Conservation (phyloP, 805 yeast genomes). For the Zygosaccharomyces kombuchaensis region DNA sequence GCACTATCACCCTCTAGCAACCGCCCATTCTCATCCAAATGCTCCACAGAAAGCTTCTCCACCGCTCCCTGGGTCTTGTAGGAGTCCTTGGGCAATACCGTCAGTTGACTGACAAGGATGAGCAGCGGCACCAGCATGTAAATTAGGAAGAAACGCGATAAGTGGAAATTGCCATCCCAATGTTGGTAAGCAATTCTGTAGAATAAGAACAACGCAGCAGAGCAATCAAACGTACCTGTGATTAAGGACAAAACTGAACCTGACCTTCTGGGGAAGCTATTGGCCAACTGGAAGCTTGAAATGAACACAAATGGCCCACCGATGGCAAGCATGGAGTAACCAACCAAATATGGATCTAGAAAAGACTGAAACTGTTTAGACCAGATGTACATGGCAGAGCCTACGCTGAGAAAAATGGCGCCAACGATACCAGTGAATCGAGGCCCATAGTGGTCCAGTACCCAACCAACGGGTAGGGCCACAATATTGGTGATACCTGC, state of each 20-base stretch:
- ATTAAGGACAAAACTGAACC: conserved; percentile 77
- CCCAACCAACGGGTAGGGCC: conserved; percentile 76
- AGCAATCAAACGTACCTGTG: conserved; percentile 92
- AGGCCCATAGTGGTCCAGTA: conserved; percentile 79
- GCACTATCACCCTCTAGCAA: conserved; percentile 39
- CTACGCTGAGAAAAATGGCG: conserved; percentile 51
- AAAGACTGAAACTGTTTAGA: conserved; percentile 17
- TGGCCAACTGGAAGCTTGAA: conserved; percentile 84
- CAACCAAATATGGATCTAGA: conserved; percentile 63
- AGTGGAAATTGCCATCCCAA: conserved; percentile 25
- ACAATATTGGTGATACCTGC: conserved; percentile 82
- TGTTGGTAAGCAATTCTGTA: conserved; percentile 64
- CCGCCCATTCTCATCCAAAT: conserved; percentile 65
- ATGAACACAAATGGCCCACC: conserved; percentile 95
- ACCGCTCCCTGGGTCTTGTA: conserved; percentile 68
- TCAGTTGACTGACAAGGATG: conserved; percentile 65
- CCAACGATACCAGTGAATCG: conserved; percentile 74
- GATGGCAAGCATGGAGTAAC: conserved; percentile 72
- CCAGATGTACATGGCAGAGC: conserved; percentile 39
- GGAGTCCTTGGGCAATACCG: conserved; percentile 74
- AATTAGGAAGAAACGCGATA: conserved; percentile 57
- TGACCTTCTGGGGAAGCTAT: conserved; percentile 75
- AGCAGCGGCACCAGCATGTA: conserved; percentile 76
- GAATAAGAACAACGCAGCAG: conserved; percentile 77
- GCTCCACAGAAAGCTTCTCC: conserved; percentile 67